A percentile compares a stretch with the other conserved stretches of the same genome.
Evolutionary conservation across 2,329 filamentous ascomycete genomes (phyloP).

Genomic region (Ophiocordyceps sinensis): DNA sequence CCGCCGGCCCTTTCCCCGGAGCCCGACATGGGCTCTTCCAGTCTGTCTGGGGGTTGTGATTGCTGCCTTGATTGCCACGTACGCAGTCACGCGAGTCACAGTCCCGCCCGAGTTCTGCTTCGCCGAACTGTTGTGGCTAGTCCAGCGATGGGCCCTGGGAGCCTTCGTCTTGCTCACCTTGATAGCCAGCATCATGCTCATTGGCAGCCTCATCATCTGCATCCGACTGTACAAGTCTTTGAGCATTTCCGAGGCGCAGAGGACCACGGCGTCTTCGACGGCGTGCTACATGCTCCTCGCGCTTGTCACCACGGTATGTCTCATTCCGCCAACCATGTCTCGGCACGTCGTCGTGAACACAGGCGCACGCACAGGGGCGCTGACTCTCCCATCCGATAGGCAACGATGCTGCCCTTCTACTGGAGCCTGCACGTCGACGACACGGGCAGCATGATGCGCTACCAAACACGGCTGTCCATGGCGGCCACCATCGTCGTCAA

Average conservation of each 20-base stretch:
- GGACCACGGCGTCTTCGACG: constrained; percentile 53
- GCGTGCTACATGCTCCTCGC: constrained; percentile 50
- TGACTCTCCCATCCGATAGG: constrained; percentile 19
- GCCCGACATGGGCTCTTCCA: constrained; percentile 43
- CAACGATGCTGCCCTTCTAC: constrained; percentile 50
- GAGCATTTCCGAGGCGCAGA: constrained; percentile 41
- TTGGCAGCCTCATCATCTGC: constrained; percentile 39
- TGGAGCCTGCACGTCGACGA: constrained; percentile 35
- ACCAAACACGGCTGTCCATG: constrained; percentile 35
- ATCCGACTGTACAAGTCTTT: constrained; percentile 38
- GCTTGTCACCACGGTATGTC: constrained; percentile 41
- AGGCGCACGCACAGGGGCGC: no score
- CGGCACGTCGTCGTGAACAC: background rate
- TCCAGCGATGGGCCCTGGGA: constrained; percentile 43
- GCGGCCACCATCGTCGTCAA: constrained; percentile 52
- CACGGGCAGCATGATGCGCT: constrained; percentile 18
- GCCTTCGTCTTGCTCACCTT: constrained; percentile 39
- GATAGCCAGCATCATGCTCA: constrained; percentile 34
- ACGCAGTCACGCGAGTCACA: constrained; percentile 41
- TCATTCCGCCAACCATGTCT: background rate
- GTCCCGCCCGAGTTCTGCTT: constrained; percentile 47
- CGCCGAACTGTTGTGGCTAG: constrained; percentile 53
- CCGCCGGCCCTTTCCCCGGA: constrained; percentile 39
- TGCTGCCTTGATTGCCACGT: constrained; percentile 37
- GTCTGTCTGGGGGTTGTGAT: constrained; percentile 39